Evolutionary conservation across 1,284 basidiomycete genomes (phyloP), one percentile per base, ranked within the genome.

Genomic region (Neonothopanus nambi): DNA sequence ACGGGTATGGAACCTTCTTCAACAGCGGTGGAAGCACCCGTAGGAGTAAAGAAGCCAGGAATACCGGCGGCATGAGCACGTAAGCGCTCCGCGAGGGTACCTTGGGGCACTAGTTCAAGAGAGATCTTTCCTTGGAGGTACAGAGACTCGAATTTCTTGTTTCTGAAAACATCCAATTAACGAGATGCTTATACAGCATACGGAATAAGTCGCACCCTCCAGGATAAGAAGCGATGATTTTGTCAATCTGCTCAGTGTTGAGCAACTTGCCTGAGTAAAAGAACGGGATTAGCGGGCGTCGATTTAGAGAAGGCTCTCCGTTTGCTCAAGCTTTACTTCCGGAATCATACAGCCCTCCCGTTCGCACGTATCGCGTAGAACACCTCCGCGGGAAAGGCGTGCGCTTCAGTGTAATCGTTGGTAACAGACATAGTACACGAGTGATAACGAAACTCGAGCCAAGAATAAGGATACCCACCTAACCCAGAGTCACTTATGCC

Each of bases 1-100:
- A 86, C 79, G 28, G 92, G 91, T 64, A 95, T 93, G 3, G 76
- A 68, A 15, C 88, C 89, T 56, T 78, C 78, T 73, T 95, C 91
- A 12, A 94, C 82, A 5, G 89, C 87, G n/a, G 92, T 95, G 15
- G 81, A 83, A n/a, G 90, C 91, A 41, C 95, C 96, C 2, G 95
- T 97, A 4, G 95, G 92, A 4, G 95, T 98, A 74, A 82, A 99
- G 77, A 99, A 95, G 9, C 93, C 95, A 5, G 96, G 96, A 62
- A 97, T 95, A 53, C 96, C 96, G 20, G 93, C 92, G 3, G 91
- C 95, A 55, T 93, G 93, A 4, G 95, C 90, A 30, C 95, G 85
- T 57, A 97, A 80, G 57, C 95, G 87, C 67, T 97, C 96, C 17
- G 91, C 89, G 26, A 99, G 84, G 11, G 93, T 95, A 6, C 85